Base-by-base conservation (phyloP, 2,329 filamentous ascomycete species). In the Ceratocystis colombiana region DNA sequence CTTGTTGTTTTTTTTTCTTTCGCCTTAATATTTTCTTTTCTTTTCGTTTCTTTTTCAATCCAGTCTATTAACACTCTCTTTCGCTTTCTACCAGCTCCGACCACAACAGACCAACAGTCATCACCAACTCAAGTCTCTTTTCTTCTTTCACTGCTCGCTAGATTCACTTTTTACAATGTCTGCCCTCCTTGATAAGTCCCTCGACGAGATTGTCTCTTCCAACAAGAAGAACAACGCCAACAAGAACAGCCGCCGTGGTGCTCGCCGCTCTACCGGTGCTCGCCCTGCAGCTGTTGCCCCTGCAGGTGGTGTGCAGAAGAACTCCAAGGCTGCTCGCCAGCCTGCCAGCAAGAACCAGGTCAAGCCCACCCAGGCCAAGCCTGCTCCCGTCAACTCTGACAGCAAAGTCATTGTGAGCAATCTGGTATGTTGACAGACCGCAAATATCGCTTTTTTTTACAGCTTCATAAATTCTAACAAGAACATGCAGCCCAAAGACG, bases 401-500 rank as follows among this genome's bases (percentile, higher is more conserved):
- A 95, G 90, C 83, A 97, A 96, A 81, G 93, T 97, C 79, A 89
- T 96, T 78, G 93, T 99, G 79, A 96, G 90, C 87, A 95, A 95
- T 81, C 84, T 99, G 83, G 92, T 96, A 88, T 78, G 91, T 72
- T 61, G 17, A 37, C 7, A 12, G 10, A 4, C 37, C 5, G 17
- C 20, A 12, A 20, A 20, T 25, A 6, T 7, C 22, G 20, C 48
- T 41, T 48, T 10, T 8, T 22, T 10, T 53, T 41, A 15, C 15
- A 22, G 10, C 10, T 10, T 12, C n/a, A 7, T 46, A 7, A 44
- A 22, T 59, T 62, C 82, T 88, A 79, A 88, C 77, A 33, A 63
- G 30, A 7, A 20, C 66, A 44, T 6, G 44, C 71, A 97, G 90
- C 94, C 94, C 77, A 87, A 88, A 81, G 94, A 99, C 86, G 91